A percentile compares a stretch with the other conserved stretches of the same genome.
phyloP scores from a whole-genome alignment of 805 yeast species.

The Kazachstania kunashirensis region DNA sequence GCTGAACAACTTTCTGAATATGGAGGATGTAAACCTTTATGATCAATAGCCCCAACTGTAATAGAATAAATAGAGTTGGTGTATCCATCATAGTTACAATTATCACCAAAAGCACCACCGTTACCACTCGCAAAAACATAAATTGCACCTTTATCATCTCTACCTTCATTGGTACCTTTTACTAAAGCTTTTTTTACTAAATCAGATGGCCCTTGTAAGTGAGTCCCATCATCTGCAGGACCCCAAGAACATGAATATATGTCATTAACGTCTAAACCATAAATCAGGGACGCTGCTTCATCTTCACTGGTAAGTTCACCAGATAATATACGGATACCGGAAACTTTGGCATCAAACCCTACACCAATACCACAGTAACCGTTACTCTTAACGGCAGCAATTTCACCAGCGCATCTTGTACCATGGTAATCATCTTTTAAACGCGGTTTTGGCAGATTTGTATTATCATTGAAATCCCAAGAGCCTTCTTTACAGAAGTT shows the following conservation, averaged over 20 bases:
- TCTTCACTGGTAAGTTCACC: constrained; percentile 74
- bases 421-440: constrained; percentile 85
- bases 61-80: constrained; percentile 92
- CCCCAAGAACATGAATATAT: constrained; percentile 99
- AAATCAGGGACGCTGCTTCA: constrained; percentile 82
- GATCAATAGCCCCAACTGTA: constrained; percentile 90
- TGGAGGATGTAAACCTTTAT: constrained; percentile 74
- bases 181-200: constrained; percentile 73
- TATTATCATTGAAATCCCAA: constrained; percentile 83
- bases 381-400: constrained; percentile 76
- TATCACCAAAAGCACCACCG: constrained; percentile 75
- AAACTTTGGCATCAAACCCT: constrained; percentile 76
- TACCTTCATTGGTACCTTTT: constrained; percentile 77
- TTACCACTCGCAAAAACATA: constrained; percentile 96
- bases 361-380: constrained; percentile 93
- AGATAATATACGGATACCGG: constrained; percentile 84
- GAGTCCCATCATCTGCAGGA: constrained; percentile 83
- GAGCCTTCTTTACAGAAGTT: constrained; percentile 74
- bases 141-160: constrained; percentile 71
- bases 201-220: constrained; percentile 76
- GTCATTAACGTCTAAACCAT: constrained; percentile 74
- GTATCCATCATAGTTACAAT: constrained; percentile 95
- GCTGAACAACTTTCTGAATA: constrained; percentile 94
- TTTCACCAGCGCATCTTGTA: constrained; percentile 96
- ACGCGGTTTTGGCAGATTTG: constrained; percentile 67